Evolutionary conservation across 306 rosid species (phyloP).

Genomic region (Casuarina equisetifolia): DNA sequence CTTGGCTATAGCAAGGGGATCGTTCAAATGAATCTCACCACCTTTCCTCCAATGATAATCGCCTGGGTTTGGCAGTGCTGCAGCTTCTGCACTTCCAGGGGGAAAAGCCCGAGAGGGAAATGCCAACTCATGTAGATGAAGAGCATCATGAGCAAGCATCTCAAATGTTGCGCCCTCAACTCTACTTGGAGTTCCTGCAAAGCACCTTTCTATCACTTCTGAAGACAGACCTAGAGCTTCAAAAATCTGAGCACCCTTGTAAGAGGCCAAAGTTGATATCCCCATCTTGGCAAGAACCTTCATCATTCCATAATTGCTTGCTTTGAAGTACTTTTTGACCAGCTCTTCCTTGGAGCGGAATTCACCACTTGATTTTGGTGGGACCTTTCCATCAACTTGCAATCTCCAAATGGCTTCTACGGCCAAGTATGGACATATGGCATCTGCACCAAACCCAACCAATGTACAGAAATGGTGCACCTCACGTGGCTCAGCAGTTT

Average conservation of each 20-base stretch:
- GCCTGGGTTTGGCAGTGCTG: conserved; percentile 95
- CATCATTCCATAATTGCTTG: conserved; percentile 96
- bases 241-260: conserved; percentile 98
- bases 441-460: conserved; percentile 97
- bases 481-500: conserved; percentile 99
- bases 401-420: conserved; percentile 88
- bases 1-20: conserved; percentile 92
- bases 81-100: conserved; percentile 91
- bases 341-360: conserved; percentile 71
- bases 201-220: conserved; percentile 88
- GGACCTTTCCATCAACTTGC: conserved; percentile 96
- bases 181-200: conserved; percentile 97
- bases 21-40: conserved; percentile 94
- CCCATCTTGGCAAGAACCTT: conserved; percentile 99
- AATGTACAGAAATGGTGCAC: conserved; percentile 98
- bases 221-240: conserved; percentile 98
- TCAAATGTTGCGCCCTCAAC: conserved; percentile 98
- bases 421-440: conserved; percentile 89
- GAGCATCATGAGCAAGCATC: conserved; percentile 79
- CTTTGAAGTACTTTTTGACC: conserved; percentile 82
- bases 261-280: conserved; percentile 96
- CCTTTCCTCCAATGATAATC: conserved; percentile 99
- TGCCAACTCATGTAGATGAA: conserved; percentile 80
- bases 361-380: conserved; percentile 68
- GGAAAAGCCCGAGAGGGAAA: conserved; percentile 79